Base-by-base conservation (phyloP, 805 yeast species). In the Henningerozyma blattae region DNA sequence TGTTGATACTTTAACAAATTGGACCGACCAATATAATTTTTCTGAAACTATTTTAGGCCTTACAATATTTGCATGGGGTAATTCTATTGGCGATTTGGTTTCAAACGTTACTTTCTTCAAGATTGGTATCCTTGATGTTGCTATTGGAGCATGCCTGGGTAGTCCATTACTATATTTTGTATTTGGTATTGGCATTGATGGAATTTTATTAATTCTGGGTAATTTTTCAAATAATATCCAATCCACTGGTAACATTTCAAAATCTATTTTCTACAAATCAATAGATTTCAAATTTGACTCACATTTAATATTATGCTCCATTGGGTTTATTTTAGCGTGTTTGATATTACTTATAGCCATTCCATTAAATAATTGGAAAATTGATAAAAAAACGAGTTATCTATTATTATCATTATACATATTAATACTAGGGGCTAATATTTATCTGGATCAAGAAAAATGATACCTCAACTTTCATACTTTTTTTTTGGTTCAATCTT, bases 131-230 rank as follows among this genome's bases (percentile, higher is more conserved):
- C 83, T 94, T 0, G 67, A 80, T 30, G 81, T 89, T 81, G 96
- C 96, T 0, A 63, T 91, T n/a, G 82, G 91, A 19, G 95, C 96
- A 0, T 87, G 97, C 49, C 80, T 87, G 53, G 97, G 96, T 0
- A 85, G 95, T 1, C 97, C 97, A 0, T 58, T 89, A 37, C 54
- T 91, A 28, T 79, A 86, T 34, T 61, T 80, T 28, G 60, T 91
- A 9, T 64, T 87, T 27, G 94, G 96, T 0, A 59, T 89, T 39
- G 95, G 96, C 0, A 47, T 78, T 4, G 79, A 82, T 44, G 86
- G 89, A 0, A 39, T 83, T 22, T 38, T 75, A 1, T 57, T 68
- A 6, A 56, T 58, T 34, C 9, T 43, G 3, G 29, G 33, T 8
- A 25, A 31, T 14, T 18, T 28, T 28, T 19, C 34, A 15, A 19